Base-by-base conservation (phyloP, 176 grass and related monocot genomes). In the Bromus sterilis region DNA sequence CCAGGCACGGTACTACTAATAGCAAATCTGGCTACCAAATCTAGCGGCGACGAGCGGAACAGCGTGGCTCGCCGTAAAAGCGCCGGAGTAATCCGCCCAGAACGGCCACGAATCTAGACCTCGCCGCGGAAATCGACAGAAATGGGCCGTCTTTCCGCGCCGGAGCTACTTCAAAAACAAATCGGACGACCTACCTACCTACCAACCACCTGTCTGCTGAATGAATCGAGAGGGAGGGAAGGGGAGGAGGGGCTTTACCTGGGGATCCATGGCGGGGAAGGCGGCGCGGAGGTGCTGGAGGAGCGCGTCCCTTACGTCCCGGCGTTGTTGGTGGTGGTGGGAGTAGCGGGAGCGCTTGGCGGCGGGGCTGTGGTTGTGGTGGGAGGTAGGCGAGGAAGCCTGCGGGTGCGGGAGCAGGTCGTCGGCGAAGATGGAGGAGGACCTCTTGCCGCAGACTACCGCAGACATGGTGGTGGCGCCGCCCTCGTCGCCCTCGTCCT, bases 381-480 rank as follows among this genome's bases (percentile, higher is more conserved):
- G 78, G 14, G 92, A 71, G 14, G 92, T 39, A 58, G 89, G 78
- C 36, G 92, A 83, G 65, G 91, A 51, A 0, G 18, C 2, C 46
- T 51, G 46, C 2, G 18, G 46, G 46, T 20, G 86, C 76, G 90
- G 89, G 37, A 85, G 89, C 87, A 88, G 88, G 18, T 97, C 94
- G 88, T 97, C 94, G 69, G 88, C 89, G 79, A 97, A 97, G 94
- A 93, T 84, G 78, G 94, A 93, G 82, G 94, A 91, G 85, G 94
- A 94, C 91, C 94, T 97, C 94, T 97, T 97, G 74, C 94, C 94
- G 81, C 94, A 97, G 71, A 97, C 94, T 97, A 97, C 77, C 91
- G 94, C 91, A 94, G 89, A 94, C 94, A 97, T 97, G 94, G 78
- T 91, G 91, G 69, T 78, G 20, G 0, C 3, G 32, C 78, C 76